These are phyloP conservation scores for Fusarium illudens DNA, from an alignment of 2,329 filamentous ascomycete genomes.

Conservation along the genomic window DNA sequence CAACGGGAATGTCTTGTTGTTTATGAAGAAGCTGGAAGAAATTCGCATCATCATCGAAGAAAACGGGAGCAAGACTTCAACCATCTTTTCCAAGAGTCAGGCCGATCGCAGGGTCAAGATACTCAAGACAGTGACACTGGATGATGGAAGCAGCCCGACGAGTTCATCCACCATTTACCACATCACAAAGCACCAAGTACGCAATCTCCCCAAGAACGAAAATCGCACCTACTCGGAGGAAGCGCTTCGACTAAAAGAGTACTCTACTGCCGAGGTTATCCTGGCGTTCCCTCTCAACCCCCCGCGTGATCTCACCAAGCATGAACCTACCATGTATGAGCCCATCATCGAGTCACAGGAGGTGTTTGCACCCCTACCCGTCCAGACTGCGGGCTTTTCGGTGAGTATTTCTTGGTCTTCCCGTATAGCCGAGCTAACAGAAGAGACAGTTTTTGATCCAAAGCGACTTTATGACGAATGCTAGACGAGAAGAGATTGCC, in stretches of 20 bases:
- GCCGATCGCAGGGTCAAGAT: neutral
- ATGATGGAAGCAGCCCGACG: fast-evolving
- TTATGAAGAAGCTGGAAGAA: constrained; percentile 15
- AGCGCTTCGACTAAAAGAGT: neutral
- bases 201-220: constrained; percentile 6
- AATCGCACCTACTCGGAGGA: constrained; percentile 13
- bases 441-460: constrained; percentile 27
- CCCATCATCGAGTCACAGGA: constrained; percentile 9
- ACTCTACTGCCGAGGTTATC: constrained; percentile 17
- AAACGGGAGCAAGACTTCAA: neutral
- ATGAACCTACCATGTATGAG: too few relatives aligned
- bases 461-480: constrained; percentile 25
- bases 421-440: neutral
- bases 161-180: constrained; percentile 13
- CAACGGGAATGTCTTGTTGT: constrained; percentile 11
- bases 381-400: constrained; percentile 5
- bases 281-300: constrained; percentile 26
- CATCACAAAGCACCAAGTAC: constrained; percentile 5
- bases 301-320: too few relatives aligned
- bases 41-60: constrained; percentile 10
- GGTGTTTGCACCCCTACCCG: constrained; percentile 20
- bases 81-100: constrained; percentile 6
- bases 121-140: neutral
- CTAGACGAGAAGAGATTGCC: constrained; percentile 21
- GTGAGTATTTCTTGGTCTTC: neutral